Evolutionary conservation across 306 rosid species (phyloP), one percentile per base, ranked within the genome.

Genomic region (Quercus cerris): DNA sequence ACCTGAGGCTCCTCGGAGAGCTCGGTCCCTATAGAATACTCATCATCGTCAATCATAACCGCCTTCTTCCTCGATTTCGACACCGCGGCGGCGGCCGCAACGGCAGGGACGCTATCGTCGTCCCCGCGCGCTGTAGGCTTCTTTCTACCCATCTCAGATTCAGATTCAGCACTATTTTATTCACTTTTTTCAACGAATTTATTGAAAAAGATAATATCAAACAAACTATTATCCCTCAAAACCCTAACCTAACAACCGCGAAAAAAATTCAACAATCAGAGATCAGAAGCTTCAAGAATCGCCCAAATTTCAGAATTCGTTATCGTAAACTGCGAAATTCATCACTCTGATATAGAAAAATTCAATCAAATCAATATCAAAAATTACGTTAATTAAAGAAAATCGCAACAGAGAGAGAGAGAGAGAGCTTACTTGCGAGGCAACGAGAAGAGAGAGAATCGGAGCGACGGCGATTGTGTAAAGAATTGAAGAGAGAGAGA

Each of bases 11-110:
- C 99, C 85, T 91, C 97, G 0, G 98, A 79, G 10, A 90, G 77
- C 79, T 89, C 99, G 0, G 89, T 85, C 61, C 87, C 98, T 4
- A 95, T 69, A 20, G 93, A 55, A 70, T 91, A 95, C 82, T 95
- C 99, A 11, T 93, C 98, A 7, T 95, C 99, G 1, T 93, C 98
- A 14, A 95, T 87, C 38, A 85, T 52, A 28, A 81, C 38, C 13
- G 80, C 78, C 89, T 95, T 95, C 84, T 95, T 95, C 87, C 91
- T 93, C 2, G 89, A 91, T 80, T 95, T 93, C 9, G 27, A 67
- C 27, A 67, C 89, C 93, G 23, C 86, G 92, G 19, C 11, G 44
- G 44, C 44, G 2, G 11, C 85, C 90, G 49, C 81, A 88, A 83
- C 58, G 1, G 83, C 82, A 4, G 86, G 62, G 18, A 81, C 75